These are phyloP conservation scores for Globisporangium recalcitrans DNA, from an alignment of 352 stramenopile genomes.

Conservation along the genomic window DNA sequence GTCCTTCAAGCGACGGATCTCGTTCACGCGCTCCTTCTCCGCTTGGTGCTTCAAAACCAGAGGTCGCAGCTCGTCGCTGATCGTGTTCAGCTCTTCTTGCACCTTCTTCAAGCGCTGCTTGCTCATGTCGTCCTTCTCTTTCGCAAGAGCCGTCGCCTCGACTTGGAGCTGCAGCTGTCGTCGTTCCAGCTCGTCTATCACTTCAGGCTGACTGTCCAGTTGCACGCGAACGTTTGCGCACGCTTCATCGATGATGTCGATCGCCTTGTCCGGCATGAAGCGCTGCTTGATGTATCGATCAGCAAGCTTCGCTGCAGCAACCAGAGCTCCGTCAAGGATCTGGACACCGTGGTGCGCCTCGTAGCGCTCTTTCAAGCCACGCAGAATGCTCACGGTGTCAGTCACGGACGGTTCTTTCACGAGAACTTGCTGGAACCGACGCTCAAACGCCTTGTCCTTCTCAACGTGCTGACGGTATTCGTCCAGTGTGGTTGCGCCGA, in stretches of 20 bases:
- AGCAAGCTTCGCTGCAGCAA: constrained; percentile 92
- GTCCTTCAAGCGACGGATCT: constrained; percentile 90
- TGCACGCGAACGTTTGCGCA: constrained; percentile 88
- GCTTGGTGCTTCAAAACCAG: constrained; percentile 89
- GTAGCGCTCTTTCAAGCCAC: constrained; percentile 94
- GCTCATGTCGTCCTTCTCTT: constrained; percentile 92
- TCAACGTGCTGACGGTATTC: constrained; percentile 98
- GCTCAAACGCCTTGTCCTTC: constrained; percentile 97
- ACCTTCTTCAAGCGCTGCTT: constrained; percentile 89
- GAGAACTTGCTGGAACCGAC: constrained; percentile 96
- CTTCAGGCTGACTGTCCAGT: constrained; percentile 93
- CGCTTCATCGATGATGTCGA: constrained; percentile 95
- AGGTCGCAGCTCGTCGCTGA: constrained; percentile 89
- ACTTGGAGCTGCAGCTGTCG: constrained; percentile 95
- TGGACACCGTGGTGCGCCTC: constrained; percentile 96
- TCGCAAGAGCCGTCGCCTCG: constrained; percentile 89
- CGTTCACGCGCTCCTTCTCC: constrained; percentile 90
- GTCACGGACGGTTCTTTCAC: constrained; percentile 93
- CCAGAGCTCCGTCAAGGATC: constrained; percentile 92
- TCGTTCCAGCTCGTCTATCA: constrained; percentile 95
- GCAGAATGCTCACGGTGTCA: constrained; percentile 95
- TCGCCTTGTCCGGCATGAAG: constrained; percentile 93
- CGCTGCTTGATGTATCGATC: constrained; percentile 91
- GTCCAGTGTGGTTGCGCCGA: constrained; percentile 96
- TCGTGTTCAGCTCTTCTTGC: constrained; percentile 88